Evolutionary conservation across 768 basidiomycete species (phyloP).

Genomic region (Leccinum fibrillosum): DNA sequence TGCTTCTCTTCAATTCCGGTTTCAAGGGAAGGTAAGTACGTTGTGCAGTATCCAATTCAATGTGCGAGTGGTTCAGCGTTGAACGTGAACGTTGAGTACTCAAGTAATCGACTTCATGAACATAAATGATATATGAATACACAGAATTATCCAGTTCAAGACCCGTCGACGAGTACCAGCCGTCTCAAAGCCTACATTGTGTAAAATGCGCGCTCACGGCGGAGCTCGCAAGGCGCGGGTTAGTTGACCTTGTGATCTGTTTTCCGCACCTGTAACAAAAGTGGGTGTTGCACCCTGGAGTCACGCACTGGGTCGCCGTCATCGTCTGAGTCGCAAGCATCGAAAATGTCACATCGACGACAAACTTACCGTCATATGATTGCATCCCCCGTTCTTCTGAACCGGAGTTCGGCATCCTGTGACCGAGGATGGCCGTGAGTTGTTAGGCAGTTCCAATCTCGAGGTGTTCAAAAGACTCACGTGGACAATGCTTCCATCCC

Average conservation of each 20-base stretch:
- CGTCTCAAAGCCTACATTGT: conserved; percentile 25
- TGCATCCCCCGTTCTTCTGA: conserved; percentile 52
- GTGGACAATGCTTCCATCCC: conserved; percentile 66
- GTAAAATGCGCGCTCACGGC: conserved; percentile 35
- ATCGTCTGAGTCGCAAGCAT: not conserved
- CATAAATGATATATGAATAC: not conserved
- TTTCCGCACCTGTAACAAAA: conserved; percentile 53
- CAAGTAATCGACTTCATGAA: not conserved
- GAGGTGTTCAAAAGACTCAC: conserved; percentile 25
- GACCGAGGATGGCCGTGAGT: not conserved
- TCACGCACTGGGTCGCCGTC: conserved; percentile 37
- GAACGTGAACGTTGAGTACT: not conserved
- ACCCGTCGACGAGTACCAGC: not conserved
- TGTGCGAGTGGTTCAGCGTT: not conserved
- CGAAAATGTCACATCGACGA: not conserved
- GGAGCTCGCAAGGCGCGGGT: conserved; percentile 27
- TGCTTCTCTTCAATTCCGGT: not conserved
- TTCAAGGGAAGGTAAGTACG: not conserved
- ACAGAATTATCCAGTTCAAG: not conserved
- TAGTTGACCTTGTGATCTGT: conserved; percentile 39
- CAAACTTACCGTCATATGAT: conserved; percentile 55
- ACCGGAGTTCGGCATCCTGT: conserved; percentile 45
- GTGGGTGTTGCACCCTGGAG: conserved; percentile 54
- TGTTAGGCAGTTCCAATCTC: not conserved
- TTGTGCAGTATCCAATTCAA: not conserved